Conservation (phyloP, 768 basidiomycete genomes). For the Leccinum aurantiacum region DNA sequence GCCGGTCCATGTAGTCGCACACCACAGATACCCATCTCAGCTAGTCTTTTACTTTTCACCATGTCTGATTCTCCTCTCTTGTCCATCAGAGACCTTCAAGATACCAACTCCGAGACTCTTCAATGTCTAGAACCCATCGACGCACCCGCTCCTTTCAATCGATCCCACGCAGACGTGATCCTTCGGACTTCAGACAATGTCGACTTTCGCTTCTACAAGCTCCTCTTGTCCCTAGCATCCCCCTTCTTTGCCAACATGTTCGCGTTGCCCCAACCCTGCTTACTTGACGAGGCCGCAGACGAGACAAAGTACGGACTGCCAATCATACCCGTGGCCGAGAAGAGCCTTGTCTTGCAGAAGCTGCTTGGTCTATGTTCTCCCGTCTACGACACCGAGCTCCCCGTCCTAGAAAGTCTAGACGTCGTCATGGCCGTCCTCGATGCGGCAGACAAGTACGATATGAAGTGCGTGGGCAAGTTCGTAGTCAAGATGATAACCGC, state of each 20-base stretch:
- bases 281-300: constrained; percentile 29
- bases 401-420: constrained; percentile 38
- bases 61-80: constrained; percentile 18
- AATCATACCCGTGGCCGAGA: constrained; percentile 50
- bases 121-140: constrained; percentile 21
- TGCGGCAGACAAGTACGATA: constrained; percentile 51
- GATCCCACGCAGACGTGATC: constrained; percentile 50
- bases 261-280: constrained; percentile 45
- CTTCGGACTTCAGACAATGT: constrained; percentile 53
- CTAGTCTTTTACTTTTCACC: neutral
- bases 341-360: constrained; percentile 39
- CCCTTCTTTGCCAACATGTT: constrained; percentile 59
- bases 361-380: constrained; percentile 52
- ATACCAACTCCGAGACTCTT: neutral
- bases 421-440: constrained; percentile 43
- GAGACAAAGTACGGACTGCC: constrained; percentile 37
- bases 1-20: constrained; percentile 15
- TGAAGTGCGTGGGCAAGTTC: constrained; percentile 43
- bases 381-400: constrained; percentile 36
- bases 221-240: constrained; percentile 55
- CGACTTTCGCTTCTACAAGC: constrained; percentile 54
- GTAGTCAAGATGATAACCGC: constrained; percentile 33
- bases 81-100: constrained; percentile 6
- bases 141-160: constrained; percentile 45
- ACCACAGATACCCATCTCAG: neutral